A percentile compares a stretch with the other conserved stretches of the same genome.
These are phyloP conservation scores for Botrytis porri DNA, from an alignment of 2,329 filamentous ascomycete species.

Conservation along the genomic window DNA sequence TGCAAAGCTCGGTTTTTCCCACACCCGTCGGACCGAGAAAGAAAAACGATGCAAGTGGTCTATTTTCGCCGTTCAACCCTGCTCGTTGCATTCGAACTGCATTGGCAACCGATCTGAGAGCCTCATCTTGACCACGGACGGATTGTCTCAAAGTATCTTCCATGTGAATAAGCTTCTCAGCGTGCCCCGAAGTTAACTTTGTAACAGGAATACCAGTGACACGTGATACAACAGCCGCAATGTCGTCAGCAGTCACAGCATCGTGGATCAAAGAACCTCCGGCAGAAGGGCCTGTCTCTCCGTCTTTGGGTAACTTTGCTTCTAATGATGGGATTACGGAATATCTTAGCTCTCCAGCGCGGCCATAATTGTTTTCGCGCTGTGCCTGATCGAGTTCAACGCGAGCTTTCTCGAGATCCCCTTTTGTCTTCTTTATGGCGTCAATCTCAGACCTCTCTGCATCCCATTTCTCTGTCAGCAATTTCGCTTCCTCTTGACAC, in stretches of 20 bases:
- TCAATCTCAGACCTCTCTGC: constrained; percentile 84
- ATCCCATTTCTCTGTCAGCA: constrained; percentile 81
- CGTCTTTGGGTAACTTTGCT: constrained; percentile 74
- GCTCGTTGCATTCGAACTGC: constrained; percentile 93
- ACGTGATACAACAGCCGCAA: constrained; percentile 84
- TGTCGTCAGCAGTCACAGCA: constrained; percentile 92
- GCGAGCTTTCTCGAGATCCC: constrained; percentile 80
- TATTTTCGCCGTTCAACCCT: constrained; percentile 85
- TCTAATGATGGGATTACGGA: constrained; percentile 81
- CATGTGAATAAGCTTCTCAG: constrained; percentile 94
- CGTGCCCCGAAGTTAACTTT: constrained; percentile 89
- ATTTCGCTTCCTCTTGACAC: constrained; percentile 73
- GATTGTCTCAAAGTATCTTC: constrained; percentile 82
- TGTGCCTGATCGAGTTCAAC: constrained; percentile 82
- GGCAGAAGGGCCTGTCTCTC: constrained; percentile 40
- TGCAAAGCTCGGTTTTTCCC: constrained; percentile 95
- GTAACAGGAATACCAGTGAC: constrained; percentile 80
- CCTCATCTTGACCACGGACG: constrained; percentile 91
- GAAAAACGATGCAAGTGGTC: constrained; percentile 92
- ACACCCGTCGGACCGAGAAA: constrained; percentile 96
- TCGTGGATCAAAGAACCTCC: constrained; percentile 74
- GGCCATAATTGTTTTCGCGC: constrained; percentile 81
- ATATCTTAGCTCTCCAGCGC: constrained; percentile 88
- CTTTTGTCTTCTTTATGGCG: constrained; percentile 80
- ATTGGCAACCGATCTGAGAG: constrained; percentile 84